Evolutionary conservation across 192 early-diverging fungal genomes (phyloP), one percentile per base, ranked within the genome.

Genomic region (Backusella liffmaniae): DNA sequence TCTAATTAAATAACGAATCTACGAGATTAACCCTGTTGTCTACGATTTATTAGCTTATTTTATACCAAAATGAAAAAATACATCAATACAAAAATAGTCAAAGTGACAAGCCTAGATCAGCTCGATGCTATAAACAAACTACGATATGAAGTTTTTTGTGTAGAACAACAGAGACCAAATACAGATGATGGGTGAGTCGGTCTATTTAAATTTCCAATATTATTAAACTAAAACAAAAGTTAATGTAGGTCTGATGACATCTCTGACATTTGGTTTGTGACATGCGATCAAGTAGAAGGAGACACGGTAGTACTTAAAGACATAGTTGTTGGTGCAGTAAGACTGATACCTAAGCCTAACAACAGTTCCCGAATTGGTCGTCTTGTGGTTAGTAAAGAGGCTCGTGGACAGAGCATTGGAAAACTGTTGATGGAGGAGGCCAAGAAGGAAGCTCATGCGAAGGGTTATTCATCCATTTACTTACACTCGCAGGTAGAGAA

Each of bases 361-460:
- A 62, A 62, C 23, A 8, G 8, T 26, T 62, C 56, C 23, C 21
- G 56, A 62, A 23, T 62, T 23, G 56, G 56, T 62, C 56, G 56
- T 29, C 56, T 62, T 62, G 56, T 62, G 21, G 56, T 62, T 62
- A 29, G 56, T 62, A 62, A 62, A 62, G 56, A 62, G 3, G 56
- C 56, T 62, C 56, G 56, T 29, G 56, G 56, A 29, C 56, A 29
- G 8, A 23, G 29, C 3, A 4, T 62, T 29, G 56, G 56, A 62
- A 62, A 29, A 29, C 26, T 62, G 26, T 23, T 62, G 21, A 62
- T 62, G 56, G 56, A 62, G 12, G 26, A 12, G 8, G 56, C 56
- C 56, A 62, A 62, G 12, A 8, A 62, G 26, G 56, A 62, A 23
- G 56, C 56, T 2, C 56, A 62, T 13, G 26, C 2, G 2, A 62